Base-by-base conservation (phyloP, 805 yeast species). In the Wickerhamiella brachini region DNA sequence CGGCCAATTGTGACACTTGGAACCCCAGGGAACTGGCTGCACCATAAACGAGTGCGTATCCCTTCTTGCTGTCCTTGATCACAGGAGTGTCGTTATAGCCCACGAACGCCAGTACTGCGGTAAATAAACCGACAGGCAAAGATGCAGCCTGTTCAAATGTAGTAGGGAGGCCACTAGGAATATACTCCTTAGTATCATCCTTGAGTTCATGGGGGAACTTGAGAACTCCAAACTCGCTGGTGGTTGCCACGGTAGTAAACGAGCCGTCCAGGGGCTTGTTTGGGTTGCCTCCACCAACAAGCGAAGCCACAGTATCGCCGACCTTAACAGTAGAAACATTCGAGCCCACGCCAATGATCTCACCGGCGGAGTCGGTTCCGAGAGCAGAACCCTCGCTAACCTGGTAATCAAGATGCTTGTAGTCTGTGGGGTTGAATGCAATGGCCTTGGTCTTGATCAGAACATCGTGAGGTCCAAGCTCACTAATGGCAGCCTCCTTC, bases 311-410 rank as follows among this genome's bases (percentile, higher is more conserved):
- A 74, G 62, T 74, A 74, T 85, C 94, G 62, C 94, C 94, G 56
- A 82, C 71, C 66, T 83, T 76, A 69, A 83, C 82, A 67, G 81
- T 81, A 50, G 66, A 70, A 52, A 85, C 94, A 60, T 76, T 73
- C 45, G 72, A 70, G 58, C 94, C 94, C 63, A 76, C 73, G 54
- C 81, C 89, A 53, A 84, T 93, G 57, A 85, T 78, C 31, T 67
- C 68, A 38, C 87, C 87, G 47, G 82, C 65, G 31, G 71, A 75
- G 60, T 83, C 93, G 48, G 78, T 76, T 65, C 94, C 94, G 26
- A 90, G 89, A 71, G 93, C 94, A 69, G 85, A 94, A 70, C 85
- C 94, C 60, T 94, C 94, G 56, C 93, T 93, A 48, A 84, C 88
- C 59, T 83, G 71, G 22, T 90, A 90, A 54, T 81, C 73, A 65